Conservation (phyloP, 2,329 filamentous ascomycete species). For the Hymenotorrendiella dingleyae region DNA sequence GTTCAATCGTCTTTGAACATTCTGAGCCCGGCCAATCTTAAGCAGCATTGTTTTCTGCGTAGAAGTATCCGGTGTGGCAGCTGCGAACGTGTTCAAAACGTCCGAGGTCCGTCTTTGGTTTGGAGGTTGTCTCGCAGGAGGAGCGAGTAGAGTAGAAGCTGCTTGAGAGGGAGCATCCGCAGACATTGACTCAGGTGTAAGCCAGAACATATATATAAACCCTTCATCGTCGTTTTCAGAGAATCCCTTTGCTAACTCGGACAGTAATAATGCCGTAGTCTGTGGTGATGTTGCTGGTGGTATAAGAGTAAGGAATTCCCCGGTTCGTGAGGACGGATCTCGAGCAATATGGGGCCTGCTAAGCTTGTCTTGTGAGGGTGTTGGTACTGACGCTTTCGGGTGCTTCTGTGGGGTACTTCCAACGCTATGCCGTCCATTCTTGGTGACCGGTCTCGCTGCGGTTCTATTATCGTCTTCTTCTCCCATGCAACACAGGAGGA, state of each 20-base stretch:
- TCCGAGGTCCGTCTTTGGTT: slow-evolving; percentile 45
- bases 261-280: slow-evolving; percentile 63
- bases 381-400: too few species aligned
- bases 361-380: slow-evolving; percentile 11
- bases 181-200: slow-evolving; percentile 61
- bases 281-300: slow-evolving; percentile 60
- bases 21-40: slow-evolving; percentile 64
- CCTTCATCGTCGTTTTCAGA: slow-evolving; percentile 72
- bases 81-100: slow-evolving; percentile 46
- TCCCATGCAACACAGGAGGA: slow-evolving; percentile 28
- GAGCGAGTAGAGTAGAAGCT: slow-evolving; percentile 52
- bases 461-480: slow-evolving; percentile 18
- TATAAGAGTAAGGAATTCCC: slow-evolving; percentile 59
- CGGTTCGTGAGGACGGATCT: slow-evolving; percentile 31
- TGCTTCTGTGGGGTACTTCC: slow-evolving; percentile 7
- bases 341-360: slow-evolving; percentile 22
- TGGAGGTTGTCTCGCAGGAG: slow-evolving; percentile 36
- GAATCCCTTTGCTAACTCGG: slow-evolving; percentile 71
- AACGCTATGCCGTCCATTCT: slow-evolving; percentile 12
- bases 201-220: slow-evolving; percentile 99
- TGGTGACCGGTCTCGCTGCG: slow-evolving; percentile 22
- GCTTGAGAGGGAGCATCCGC: slow-evolving; percentile 51
- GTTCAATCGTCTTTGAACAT: slow-evolving; percentile 85
- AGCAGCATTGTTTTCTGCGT: slow-evolving; percentile 56
- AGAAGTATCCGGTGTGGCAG: slow-evolving; percentile 24